phyloP scores from a whole-genome alignment of 106 monocot species.

The Platanthera zijinensis region DNA sequence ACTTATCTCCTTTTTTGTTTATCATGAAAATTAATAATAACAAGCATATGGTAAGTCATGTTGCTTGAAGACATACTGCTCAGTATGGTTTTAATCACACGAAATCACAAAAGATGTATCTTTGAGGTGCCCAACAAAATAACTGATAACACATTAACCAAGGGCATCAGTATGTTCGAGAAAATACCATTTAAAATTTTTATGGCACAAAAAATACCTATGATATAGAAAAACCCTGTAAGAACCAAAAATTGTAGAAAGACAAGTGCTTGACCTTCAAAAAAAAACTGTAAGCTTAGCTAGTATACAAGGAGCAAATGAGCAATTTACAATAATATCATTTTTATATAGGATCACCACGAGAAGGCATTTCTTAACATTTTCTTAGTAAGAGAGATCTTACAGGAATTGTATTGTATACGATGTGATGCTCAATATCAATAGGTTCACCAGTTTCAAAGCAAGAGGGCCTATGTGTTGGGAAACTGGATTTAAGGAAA shows the following conservation, averaged over 20 bases:
- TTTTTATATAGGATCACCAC: not conserved
- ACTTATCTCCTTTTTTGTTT: not conserved
- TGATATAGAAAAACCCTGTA: not conserved
- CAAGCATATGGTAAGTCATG: not conserved
- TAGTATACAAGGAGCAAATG: not conserved
- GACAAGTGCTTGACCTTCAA: not conserved
- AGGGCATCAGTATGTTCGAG: not conserved
- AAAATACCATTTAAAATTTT: not conserved
- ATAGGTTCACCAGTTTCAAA: slow-evolving; percentile 94
- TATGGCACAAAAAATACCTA: not conserved
- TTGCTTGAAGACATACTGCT: not conserved
- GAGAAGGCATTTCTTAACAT: slow-evolving; percentile 4
- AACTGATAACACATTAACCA: not conserved
- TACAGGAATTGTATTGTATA: slow-evolving; percentile 85
- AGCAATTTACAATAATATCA: not conserved
- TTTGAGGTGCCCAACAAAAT: not conserved
- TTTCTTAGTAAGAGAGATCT: slow-evolving; percentile 15
- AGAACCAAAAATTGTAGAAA: not conserved
- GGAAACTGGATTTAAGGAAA: slow-evolving; percentile 67
- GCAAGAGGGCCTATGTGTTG: slow-evolving; percentile 81
- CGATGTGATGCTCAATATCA: slow-evolving; percentile 89
- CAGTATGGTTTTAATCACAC: not conserved
- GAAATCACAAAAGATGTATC: not conserved
- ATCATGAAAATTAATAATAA: not conserved
- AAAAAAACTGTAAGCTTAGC: not conserved